Evolutionary conservation across 2,329 filamentous ascomycete species (phyloP), one percentile per base, ranked within the genome.

Genomic region (Chrysoporthe cubensis): DNA sequence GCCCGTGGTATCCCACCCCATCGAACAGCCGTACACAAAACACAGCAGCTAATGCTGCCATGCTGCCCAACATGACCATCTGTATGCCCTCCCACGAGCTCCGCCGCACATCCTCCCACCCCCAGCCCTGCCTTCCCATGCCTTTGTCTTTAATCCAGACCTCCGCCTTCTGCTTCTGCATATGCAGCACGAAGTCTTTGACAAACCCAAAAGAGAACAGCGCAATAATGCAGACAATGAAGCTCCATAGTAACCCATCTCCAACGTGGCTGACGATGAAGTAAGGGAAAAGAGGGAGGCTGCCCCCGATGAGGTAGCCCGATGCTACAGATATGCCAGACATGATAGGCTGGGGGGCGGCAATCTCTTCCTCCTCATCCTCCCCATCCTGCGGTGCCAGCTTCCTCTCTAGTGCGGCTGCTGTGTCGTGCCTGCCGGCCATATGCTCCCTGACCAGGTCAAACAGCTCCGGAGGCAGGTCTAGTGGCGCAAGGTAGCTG

Each of bases 161-260:
- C 34, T 32, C 32, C 1, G 63, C 43, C 48, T 52, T 60, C n/a
- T 18, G 56, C 18, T 56, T 43, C 32, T 52, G 32, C 44, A 52
- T 43, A 42, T 21, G 40, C 57, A 67, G 65, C 57, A 76, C 56
- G 48, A 74, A 74, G 67, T 75, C 72, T 62, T 75, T 74, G 34
- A 66, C 26, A 54, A 75, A 77, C 9, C 76, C 76, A 71, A 77
- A 78, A 4, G 70, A 32, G 65, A 77, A 77, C 50, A 78, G 67
- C 0, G 75, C 75, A 4, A 75, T 52, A 13, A 76, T 66, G 63
- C 76, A 78, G 26, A 76, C 73, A 18, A 64, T 67, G 63, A 78
- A 76, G 65, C 76, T 78, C 75, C 76, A 77, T 18, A 73, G 63
- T 60, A 78, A 68, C 18, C 76, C 76, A 58, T 75, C 71, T 57